phyloP scores from a whole-genome alignment of 1,284 basidiomycete genomes.

The Boletellus sp. region DNA sequence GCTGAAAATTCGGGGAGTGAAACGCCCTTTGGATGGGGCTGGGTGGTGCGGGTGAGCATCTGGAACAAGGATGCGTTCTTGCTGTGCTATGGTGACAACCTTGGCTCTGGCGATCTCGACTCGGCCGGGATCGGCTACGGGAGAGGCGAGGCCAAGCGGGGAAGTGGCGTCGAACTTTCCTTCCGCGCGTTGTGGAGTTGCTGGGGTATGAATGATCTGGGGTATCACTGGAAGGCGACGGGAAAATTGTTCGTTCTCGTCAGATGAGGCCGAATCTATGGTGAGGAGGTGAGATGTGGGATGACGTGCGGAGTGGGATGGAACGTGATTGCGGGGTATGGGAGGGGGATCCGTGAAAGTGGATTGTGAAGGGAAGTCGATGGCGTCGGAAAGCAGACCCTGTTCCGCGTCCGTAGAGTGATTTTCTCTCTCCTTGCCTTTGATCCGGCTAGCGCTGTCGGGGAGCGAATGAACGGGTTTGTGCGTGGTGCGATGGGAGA shows the following conservation, averaged over 20 bases:
- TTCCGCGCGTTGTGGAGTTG: slow-evolving; percentile 38
- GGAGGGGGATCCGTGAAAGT: slow-evolving; percentile 16
- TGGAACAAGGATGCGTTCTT: slow-evolving; percentile 30
- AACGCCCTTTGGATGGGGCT: slow-evolving; percentile 23
- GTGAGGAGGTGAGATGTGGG: slow-evolving; percentile 19
- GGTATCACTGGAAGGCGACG: slow-evolving; percentile 24
- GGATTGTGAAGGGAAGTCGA: slow-evolving; percentile 20
- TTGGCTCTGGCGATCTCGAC: slow-evolving; percentile 15
- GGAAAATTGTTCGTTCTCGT: slow-evolving; percentile 18
- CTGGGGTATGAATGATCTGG: slow-evolving; percentile 42
- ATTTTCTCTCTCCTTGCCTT: slow-evolving; percentile 30
- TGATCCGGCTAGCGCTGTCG: slow-evolving; percentile 17
- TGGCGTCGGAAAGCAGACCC: slow-evolving; percentile 4
- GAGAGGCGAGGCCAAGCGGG: slow-evolving; percentile 1
- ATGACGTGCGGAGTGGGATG: slow-evolving; percentile 10
- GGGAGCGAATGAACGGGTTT: slow-evolving; percentile 12
- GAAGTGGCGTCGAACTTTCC: slow-evolving; percentile 11
- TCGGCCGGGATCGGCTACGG: slow-evolving; percentile 13
- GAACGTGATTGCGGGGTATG: slow-evolving; percentile 12
- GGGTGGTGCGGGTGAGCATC: slow-evolving; percentile 11
- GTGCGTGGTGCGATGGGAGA: slow-evolving; percentile 9
- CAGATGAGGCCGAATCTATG: slow-evolving; percentile 26
- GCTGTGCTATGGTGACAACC: slow-evolving; percentile 10
- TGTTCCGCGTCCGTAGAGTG: neutral
- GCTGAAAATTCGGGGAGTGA: slow-evolving; percentile 30